A percentile compares a stretch with the other conserved stretches of the same genome.
Evolutionary conservation across 2,329 filamentous ascomycete species (phyloP).

Genomic region (Cladosporium sp.): DNA sequence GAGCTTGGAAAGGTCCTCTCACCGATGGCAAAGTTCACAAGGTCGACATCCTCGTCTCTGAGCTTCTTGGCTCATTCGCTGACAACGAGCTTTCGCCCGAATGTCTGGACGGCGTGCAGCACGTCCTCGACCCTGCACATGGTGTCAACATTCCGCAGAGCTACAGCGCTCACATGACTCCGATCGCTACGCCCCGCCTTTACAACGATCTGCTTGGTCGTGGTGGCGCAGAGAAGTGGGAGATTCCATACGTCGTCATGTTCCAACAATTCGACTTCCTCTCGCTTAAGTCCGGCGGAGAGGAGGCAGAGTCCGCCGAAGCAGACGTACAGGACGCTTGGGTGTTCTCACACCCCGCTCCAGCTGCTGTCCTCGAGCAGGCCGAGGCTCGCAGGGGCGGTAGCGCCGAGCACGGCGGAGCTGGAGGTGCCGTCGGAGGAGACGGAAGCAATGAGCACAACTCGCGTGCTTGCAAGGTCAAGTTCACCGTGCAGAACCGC

Average conservation of each 20-base stretch:
- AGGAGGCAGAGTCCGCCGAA: conserved; percentile 29
- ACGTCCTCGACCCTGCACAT: conserved; percentile 74
- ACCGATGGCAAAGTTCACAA: conserved; percentile 57
- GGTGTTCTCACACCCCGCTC: conserved; percentile 78
- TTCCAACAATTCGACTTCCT: conserved; percentile 83
- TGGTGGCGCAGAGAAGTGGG: conserved; percentile 62
- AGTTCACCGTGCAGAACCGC: conserved; percentile 74
- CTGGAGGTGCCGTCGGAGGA: conserved; percentile 71
- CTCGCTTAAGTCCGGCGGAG: neutral
- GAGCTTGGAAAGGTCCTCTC: conserved; percentile 84
- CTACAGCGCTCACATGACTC: conserved; percentile 92
- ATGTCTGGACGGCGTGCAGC: conserved; percentile 92
- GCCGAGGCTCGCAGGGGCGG: conserved; percentile 60
- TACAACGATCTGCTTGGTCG: conserved; percentile 76
- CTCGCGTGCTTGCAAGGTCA: conserved; percentile 72
- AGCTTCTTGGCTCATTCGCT: conserved; percentile 90
- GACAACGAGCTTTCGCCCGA: conserved; percentile 97
- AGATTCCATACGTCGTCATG: conserved; percentile 94
- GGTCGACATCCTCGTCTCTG: conserved; percentile 91
- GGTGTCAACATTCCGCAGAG: conserved; percentile 92
- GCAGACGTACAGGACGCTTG: conserved; percentile 71
- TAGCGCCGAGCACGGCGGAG: conserved; percentile 66
- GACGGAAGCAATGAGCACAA: conserved; percentile 91
- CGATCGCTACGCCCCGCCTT: conserved; percentile 83
- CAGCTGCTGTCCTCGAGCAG: conserved; percentile 57